These are phyloP conservation scores for Corniculantispora saksenae DNA, from an alignment of 2,329 filamentous ascomycete species.

Conservation along the genomic window DNA sequence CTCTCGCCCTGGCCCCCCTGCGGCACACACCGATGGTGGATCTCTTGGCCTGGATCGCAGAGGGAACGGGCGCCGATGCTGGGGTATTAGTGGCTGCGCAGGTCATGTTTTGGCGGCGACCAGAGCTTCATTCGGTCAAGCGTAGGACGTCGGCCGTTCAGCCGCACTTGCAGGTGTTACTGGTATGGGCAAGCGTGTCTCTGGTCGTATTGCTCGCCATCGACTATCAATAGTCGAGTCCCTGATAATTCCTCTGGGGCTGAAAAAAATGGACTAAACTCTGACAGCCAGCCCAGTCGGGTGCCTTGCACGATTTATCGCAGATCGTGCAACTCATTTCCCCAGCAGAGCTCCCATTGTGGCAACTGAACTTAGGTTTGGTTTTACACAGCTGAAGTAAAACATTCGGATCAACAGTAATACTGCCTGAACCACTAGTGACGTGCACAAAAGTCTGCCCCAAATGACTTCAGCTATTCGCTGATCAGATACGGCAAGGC, in stretches of 20 bases:
- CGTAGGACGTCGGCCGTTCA: neutral
- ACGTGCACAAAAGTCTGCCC: neutral
- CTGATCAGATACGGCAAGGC: neutral
- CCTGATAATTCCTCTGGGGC: neutral
- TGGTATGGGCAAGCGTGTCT: neutral
- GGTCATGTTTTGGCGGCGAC: neutral
- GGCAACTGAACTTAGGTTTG: neutral
- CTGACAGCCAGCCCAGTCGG: neutral
- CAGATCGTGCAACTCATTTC: constrained; percentile 5
- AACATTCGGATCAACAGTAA: neutral
- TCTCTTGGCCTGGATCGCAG: constrained; percentile 16
- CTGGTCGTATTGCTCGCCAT: constrained; percentile 17
- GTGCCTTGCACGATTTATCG: neutral
- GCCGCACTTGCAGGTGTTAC: constrained; percentile 5
- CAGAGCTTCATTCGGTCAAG: constrained; percentile 9
- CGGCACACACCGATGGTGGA: constrained; percentile 11
- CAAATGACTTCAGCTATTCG: neutral
- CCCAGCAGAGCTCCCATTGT: neutral
- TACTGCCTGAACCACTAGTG: neutral
- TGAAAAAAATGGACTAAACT: neutral
- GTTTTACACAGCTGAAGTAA: neutral
- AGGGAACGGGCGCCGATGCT: constrained; percentile 3
- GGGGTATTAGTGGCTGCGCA: constrained; percentile 7
- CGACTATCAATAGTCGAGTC: neutral
- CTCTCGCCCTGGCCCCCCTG: neutral